Conservation (phyloP, 2,329 filamentous ascomycete genomes). For the Pochonia chlamydosporia region DNA sequence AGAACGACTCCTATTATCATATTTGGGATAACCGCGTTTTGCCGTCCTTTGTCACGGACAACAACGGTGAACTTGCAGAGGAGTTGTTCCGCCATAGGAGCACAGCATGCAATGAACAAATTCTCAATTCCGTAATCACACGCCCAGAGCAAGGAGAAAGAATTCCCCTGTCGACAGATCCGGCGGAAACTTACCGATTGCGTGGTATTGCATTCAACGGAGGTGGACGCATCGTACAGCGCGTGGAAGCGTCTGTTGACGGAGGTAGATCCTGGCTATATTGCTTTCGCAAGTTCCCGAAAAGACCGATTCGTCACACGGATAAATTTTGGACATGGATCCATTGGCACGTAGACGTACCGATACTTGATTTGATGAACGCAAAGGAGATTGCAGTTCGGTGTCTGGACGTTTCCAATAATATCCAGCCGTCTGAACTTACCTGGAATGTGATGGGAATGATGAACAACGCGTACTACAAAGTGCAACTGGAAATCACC, state of each 20-base stretch:
- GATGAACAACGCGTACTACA: slow-evolving; percentile 50
- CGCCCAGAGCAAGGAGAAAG: slow-evolving; percentile 39
- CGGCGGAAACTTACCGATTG: slow-evolving; percentile 31
- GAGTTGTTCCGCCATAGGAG: slow-evolving; percentile 40
- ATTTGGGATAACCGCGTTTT: slow-evolving; percentile 40
- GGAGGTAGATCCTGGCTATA: slow-evolving; percentile 35
- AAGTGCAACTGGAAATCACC: slow-evolving; percentile 32
- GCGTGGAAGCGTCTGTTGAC: slow-evolving; percentile 43
- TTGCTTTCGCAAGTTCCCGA: slow-evolving; percentile 32
- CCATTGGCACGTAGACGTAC: slow-evolving; percentile 45
- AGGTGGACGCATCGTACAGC: slow-evolving; percentile 41
- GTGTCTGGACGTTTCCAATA: slow-evolving; percentile 43
- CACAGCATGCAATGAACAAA: slow-evolving; percentile 42
- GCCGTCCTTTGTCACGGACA: slow-evolving; percentile 41
- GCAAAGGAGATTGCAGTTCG: slow-evolving; percentile 38
- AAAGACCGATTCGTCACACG: slow-evolving; percentile 42
- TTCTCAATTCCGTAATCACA: slow-evolving; percentile 40
- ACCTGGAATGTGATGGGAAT: slow-evolving; percentile 46
- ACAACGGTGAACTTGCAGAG: slow-evolving; percentile 39
- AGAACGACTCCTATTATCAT: slow-evolving; percentile 41
- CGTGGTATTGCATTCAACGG: slow-evolving; percentile 36
- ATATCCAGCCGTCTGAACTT: slow-evolving; percentile 39
- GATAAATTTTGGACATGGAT: slow-evolving; percentile 50
- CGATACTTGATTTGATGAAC: slow-evolving; percentile 34
- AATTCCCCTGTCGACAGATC: slow-evolving; percentile 30